A percentile compares a stretch with the other conserved stretches of the same genome.
These are phyloP conservation scores for Xylariaceae sp. DNA, from an alignment of 2,329 filamentous ascomycete genomes.

Conservation along the genomic window DNA sequence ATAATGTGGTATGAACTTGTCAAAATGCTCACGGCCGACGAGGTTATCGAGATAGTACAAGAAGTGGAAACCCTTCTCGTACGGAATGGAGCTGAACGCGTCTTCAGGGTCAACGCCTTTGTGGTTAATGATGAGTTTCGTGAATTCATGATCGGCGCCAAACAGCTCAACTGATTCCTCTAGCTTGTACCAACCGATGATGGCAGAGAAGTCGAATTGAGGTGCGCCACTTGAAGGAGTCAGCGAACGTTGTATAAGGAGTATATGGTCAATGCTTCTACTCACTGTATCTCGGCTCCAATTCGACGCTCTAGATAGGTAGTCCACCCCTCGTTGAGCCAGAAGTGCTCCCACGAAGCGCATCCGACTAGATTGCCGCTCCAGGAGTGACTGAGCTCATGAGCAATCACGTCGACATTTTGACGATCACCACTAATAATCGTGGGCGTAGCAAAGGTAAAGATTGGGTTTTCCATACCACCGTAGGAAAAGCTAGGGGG, in stretches of 20 bases:
- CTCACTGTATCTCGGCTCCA: constrained; percentile 63
- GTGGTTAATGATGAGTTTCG: constrained; percentile 82
- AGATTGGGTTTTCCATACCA: constrained; percentile 90
- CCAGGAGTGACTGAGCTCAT: constrained; percentile 68
- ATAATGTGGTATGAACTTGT: constrained; percentile 94
- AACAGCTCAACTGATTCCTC: constrained; percentile 75
- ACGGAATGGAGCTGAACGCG: constrained; percentile 86
- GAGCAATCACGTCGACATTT: constrained; percentile 94
- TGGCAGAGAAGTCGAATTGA: constrained; percentile 88
- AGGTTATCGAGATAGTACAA: constrained; percentile 86
- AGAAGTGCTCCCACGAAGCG: constrained; percentile 78
- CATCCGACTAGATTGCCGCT: constrained; percentile 81
- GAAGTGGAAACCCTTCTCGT: constrained; percentile 96
- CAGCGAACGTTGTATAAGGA: not conserved
- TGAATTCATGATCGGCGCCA: constrained; percentile 85
- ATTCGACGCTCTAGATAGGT: constrained; percentile 89
- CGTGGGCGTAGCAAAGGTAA: constrained; percentile 91
- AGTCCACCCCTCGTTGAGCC: constrained; percentile 83
- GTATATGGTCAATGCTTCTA: not conserved
- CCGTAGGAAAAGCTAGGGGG: constrained; percentile 89
- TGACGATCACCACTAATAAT: constrained; percentile 87
- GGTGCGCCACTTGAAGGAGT: constrained; percentile 54
- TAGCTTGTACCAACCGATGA: constrained; percentile 91
- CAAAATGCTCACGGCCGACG: constrained; percentile 80
- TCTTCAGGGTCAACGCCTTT: constrained; percentile 93